phyloP scores from a whole-genome alignment of 2,329 filamentous ascomycete genomes.

The Acephala macrosclerotiorum region DNA sequence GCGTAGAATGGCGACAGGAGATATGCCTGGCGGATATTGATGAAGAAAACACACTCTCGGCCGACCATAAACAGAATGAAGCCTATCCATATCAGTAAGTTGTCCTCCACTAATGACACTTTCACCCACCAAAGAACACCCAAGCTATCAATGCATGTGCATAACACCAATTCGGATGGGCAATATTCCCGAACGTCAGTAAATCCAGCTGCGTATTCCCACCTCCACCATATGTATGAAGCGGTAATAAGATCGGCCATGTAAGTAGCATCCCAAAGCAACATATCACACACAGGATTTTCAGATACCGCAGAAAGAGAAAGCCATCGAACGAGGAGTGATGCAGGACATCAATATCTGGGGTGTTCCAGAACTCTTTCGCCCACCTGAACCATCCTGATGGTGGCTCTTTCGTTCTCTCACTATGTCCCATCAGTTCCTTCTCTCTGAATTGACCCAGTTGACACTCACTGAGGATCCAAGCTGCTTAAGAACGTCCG shows the following conservation, averaged over 20 bases:
- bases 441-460: not conserved
- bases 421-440: constrained; percentile 38
- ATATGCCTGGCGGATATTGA: constrained; percentile 74
- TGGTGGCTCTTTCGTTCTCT: constrained; percentile 41
- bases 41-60: constrained; percentile 71
- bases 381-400: constrained; percentile 47
- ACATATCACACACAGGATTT: constrained; percentile 65
- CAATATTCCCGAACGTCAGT: constrained; percentile 66
- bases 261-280: constrained; percentile 67
- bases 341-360: constrained; percentile 57
- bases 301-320: constrained; percentile 70
- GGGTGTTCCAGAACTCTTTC: constrained; percentile 43
- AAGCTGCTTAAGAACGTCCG: constrained; percentile 59
- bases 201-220: constrained; percentile 62
- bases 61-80: constrained; percentile 73
- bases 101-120: not conserved
- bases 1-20: constrained; percentile 70
- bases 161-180: constrained; percentile 59
- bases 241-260: constrained; percentile 70
- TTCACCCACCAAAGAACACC: constrained; percentile 60
- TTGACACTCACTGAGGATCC: constrained; percentile 51
- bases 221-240: constrained; percentile 68
- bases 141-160: constrained; percentile 68
- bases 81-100: constrained; percentile 35
- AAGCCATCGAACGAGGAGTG: constrained; percentile 73